A percentile compares a stretch with the other conserved stretches of the same genome.
Evolutionary conservation across 1,284 basidiomycete species (phyloP).

Genomic region (Lignosus rhinocerotis): DNA sequence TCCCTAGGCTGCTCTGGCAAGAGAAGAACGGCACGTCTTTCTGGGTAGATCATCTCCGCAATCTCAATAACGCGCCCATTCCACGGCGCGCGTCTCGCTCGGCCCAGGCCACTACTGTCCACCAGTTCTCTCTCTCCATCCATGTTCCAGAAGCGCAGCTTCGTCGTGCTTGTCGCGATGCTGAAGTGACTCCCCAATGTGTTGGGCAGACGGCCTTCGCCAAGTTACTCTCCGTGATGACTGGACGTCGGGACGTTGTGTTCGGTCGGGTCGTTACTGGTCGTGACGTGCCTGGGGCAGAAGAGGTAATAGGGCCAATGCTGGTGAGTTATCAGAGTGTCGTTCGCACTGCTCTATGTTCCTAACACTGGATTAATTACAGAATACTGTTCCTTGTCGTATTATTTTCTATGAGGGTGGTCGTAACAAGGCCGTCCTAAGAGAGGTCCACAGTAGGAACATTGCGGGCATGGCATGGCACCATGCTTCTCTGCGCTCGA

Average conservation of each 20-base stretch:
- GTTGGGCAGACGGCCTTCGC: conserved; percentile 46
- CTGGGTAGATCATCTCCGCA: conserved; percentile 39
- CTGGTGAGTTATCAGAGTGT: conserved; percentile 37
- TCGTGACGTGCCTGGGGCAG: conserved; percentile 41
- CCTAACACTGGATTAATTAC: not conserved
- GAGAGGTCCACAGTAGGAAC: conserved; percentile 41
- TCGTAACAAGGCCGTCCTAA: conserved; percentile 40
- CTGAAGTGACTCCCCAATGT: conserved; percentile 37
- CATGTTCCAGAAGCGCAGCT: conserved; percentile 3
- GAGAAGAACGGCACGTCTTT: conserved; percentile 42
- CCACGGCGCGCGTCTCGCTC: conserved; percentile 11
- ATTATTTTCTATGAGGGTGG: conserved; percentile 32
- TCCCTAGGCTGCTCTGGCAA: conserved; percentile 37
- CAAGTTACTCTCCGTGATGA: conserved; percentile 39
- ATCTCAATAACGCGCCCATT: conserved; percentile 28
- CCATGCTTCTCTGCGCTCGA: conserved; percentile 46
- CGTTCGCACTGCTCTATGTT: not conserved
- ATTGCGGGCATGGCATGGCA: conserved; percentile 46
- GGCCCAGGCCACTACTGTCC: not conserved
- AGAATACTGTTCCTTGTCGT: conserved; percentile 52
- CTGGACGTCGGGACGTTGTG: conserved; percentile 39
- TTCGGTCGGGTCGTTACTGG: conserved; percentile 54
- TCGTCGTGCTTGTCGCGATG: conserved; percentile 5
- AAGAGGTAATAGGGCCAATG: conserved; percentile 50
- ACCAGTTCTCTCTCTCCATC: conserved; percentile 7